Base-by-base conservation (phyloP, 2,329 filamentous ascomycete species). In the Incumbomyces lentus region DNA sequence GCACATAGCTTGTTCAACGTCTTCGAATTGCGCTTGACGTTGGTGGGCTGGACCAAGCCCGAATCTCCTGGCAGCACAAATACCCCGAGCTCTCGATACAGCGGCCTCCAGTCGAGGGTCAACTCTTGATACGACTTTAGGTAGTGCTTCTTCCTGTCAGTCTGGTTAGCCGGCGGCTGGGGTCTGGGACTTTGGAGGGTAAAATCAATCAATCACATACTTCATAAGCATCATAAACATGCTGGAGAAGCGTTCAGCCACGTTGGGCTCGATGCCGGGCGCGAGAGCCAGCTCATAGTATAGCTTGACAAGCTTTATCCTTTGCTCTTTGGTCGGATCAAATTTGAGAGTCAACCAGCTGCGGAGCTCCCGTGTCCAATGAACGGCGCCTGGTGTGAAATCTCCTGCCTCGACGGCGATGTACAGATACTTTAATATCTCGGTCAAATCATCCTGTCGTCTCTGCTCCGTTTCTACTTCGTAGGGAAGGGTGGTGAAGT, bases 281-380 rank as follows among this genome's bases (percentile, higher is more conserved):
- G 92, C 86, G 50, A 98, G 74, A 4, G 87, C 77, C 49, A 98
- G 82, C 68, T 95, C 88, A 67, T 95, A 98, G 69, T 95, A 98
- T 32, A 98, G 74, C 68, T 83, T 85, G 26, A 92, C 85, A 26
- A 98, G 77, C 64, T 79, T 86, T 40, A 88, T 81, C 48, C 93
- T 78, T 55, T 89, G 81, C 62, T 84, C 82, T 58, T 86, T 80
- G 40, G 87, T 86, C 62, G 95, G 87, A 68, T 98, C 90, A 62
- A 98, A 98, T 73, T 98, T 98, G 66, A 98, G 79, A 45, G 84
- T 85, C 55, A 98, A 74, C 92, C 93, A 98, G 66, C 84, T 86
- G 61, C 89, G 81, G 40, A 98, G 81, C 75, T 98, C 92, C 56
- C 90, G 81, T 13, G 92, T 95, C 92, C 92, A 98, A 67, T 98